Base-by-base conservation (phyloP, 768 basidiomycete genomes). In the Hericium rajendrae region DNA sequence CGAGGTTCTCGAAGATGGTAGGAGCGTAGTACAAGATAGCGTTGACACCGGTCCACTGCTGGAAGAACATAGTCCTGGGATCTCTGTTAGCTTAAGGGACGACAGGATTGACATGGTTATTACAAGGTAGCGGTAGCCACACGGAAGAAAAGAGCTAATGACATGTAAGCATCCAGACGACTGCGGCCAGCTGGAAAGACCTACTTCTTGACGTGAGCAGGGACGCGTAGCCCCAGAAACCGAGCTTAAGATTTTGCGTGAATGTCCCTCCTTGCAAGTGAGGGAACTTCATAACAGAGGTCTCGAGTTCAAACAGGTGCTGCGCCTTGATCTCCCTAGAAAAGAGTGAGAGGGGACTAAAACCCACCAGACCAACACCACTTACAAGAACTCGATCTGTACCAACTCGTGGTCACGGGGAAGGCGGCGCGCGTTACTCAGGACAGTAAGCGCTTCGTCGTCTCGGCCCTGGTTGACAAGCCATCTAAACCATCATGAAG, bases 21-120 rank as follows among this genome's bases (percentile, higher is more conserved):
- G 84, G 88, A 0, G 87, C 86, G 62, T 88, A 89, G 73, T 88
- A 89, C 53, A 89, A 70, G 61, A 88, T 84, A 6, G 81, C 84
- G 62, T 88, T 87, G 64, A 87, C 76, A 59, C 87, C 88, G 32
- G 86, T 88, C 86, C 86, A 89, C 70, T 89, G 87, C 66, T 89
- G 88, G 75, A 86, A 89, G 73, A 84, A 85, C 86, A 85, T 91
- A 43, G 74, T 82, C 59, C 80, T 80, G 54, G 4, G 16, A 13
- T 26, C 20, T 64, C 46, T 65, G 48, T 4, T 37, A 24, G 32
- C 26, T 10, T 26, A 32, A 24, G 32, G 28, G 43, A 51, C 13
- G 67, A 76, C 64, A 10, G 2, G 9, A 15, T 20, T 13, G 16
- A 57, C 78, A 12, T 3, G 6, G 26, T 15, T 0, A 26, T 9